Percentiles rank a stretch among this genome's conserved stretches.
Conservation (phyloP, 2,329 filamentous ascomycete genomes). For the Diatrype stigma region DNA sequence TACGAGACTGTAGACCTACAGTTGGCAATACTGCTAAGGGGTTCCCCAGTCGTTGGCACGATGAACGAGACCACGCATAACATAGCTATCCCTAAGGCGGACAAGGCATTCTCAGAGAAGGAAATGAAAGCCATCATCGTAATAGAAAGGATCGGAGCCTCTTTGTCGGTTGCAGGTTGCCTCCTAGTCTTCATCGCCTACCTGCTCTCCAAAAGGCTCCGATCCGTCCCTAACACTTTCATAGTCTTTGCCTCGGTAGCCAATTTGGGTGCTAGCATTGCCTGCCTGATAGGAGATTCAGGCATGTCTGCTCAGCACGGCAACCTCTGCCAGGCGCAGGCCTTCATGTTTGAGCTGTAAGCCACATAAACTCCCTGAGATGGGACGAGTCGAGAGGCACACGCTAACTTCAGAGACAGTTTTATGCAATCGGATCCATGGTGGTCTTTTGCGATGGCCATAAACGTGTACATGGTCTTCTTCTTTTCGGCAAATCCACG, state of each 20-base stretch:
- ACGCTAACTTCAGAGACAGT: conserved; percentile 38
- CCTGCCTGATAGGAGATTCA: conserved; percentile 66
- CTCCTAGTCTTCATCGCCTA: conserved; percentile 50
- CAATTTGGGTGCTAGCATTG: conserved; percentile 56
- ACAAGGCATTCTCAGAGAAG: conserved; percentile 11
- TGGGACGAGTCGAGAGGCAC: background rate
- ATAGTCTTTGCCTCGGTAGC: conserved; percentile 58
- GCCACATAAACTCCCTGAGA: conserved; percentile 24
- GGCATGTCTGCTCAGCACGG: conserved; percentile 52
- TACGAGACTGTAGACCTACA: too few species aligned
- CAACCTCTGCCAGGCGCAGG: conserved; percentile 57
- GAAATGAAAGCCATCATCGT: conserved; percentile 40
- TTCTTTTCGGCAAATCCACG: conserved; percentile 58
- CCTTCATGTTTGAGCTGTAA: conserved; percentile 64
- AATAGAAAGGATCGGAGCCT: conserved; percentile 51
- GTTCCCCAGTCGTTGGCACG: too few species aligned
- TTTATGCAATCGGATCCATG: conserved; percentile 74
- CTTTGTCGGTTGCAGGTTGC: conserved; percentile 48
- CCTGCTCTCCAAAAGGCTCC: conserved; percentile 44
- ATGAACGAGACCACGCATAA: background rate
- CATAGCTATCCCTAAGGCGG: background rate
- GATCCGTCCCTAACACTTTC: conserved; percentile 58
- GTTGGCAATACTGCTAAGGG: too few species aligned
- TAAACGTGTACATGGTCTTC: conserved; percentile 72
- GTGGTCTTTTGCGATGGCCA: conserved; percentile 78